These are phyloP conservation scores for Puccinia polysora DNA, from an alignment of 1,284 basidiomycete genomes.

Conservation along the genomic window DNA sequence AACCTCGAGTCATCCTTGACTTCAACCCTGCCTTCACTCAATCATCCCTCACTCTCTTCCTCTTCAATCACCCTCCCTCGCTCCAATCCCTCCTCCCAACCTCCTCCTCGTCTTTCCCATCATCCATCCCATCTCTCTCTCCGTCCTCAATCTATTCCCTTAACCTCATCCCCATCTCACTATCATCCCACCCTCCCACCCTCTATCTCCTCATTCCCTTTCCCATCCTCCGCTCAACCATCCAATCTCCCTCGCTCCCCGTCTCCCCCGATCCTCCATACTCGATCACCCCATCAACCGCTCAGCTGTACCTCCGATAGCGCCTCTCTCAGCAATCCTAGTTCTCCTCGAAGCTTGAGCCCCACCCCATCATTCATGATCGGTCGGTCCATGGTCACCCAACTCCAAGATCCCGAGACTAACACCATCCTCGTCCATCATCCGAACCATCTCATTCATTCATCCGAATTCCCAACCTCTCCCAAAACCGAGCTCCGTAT, in stretches of 20 bases:
- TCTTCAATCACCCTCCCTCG: neutral
- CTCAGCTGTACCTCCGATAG: conserved; percentile 6
- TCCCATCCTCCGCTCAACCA: neutral
- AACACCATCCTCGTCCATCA: neutral
- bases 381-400: conserved; percentile 1
- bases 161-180: neutral
- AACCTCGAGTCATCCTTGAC: neutral
- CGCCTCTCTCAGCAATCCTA: conserved; percentile 11
- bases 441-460: neutral
- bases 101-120: neutral
- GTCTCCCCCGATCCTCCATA: neutral
- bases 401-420: neutral
- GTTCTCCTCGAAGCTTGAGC: conserved; percentile 5
- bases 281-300: neutral
- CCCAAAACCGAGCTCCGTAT: neutral
- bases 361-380: conserved; percentile 13
- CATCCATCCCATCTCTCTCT: too few species aligned
- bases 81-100: neutral
- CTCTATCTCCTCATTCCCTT: too few species aligned
- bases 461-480: neutral
- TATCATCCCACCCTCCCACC: neutral
- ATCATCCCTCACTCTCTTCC: neutral
- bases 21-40: neutral
- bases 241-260: neutral
- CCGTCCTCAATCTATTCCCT: neutral